These are phyloP conservation scores for Tolypocladium cylindrosporum DNA, from an alignment of 2,329 filamentous ascomycete species.

Conservation along the genomic window DNA sequence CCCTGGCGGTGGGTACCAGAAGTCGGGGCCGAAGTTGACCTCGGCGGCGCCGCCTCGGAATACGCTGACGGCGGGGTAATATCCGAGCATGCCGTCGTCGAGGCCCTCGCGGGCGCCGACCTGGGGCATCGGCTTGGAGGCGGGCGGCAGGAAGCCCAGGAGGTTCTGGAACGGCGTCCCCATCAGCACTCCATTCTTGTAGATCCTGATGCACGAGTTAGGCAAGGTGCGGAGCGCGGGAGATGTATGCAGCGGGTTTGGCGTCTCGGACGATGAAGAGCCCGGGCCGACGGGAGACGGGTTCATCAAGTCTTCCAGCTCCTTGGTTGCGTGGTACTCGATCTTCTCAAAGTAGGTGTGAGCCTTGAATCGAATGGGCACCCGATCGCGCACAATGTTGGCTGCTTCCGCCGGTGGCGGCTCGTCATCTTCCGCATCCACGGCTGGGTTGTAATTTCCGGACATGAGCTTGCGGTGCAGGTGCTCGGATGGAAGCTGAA, in stretches of 20 bases:
- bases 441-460: conserved; percentile 77
- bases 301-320: conserved; percentile 77
- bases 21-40: conserved; percentile 88
- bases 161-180: conserved; percentile 84
- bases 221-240: conserved; percentile 79
- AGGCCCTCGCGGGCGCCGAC: conserved; percentile 74
- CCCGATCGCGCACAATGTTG: conserved; percentile 89
- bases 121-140: conserved; percentile 62
- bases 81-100: conserved; percentile 91
- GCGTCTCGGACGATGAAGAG: conserved; percentile 43
- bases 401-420: conserved; percentile 44
- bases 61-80: conserved; percentile 87
- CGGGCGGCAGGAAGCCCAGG: conserved; percentile 82
- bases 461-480: conserved; percentile 83
- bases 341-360: conserved; percentile 92
- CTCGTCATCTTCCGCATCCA: conserved; percentile 57
- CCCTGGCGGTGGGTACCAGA: conserved; percentile 74
- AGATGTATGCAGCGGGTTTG: conserved; percentile 61
- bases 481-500: conserved; percentile 74
- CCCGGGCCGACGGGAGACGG: conserved; percentile 41
- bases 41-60: conserved; percentile 87
- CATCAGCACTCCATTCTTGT: conserved; percentile 82
- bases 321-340: conserved; percentile 79
- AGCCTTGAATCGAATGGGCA: conserved; percentile 87
- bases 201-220: conserved; percentile 75